Percentiles rank a stretch among this genome's conserved stretches.
phyloP scores from a whole-genome alignment of 1,284 basidiomycete species.

The Tetrapyrgos nigripes region DNA sequence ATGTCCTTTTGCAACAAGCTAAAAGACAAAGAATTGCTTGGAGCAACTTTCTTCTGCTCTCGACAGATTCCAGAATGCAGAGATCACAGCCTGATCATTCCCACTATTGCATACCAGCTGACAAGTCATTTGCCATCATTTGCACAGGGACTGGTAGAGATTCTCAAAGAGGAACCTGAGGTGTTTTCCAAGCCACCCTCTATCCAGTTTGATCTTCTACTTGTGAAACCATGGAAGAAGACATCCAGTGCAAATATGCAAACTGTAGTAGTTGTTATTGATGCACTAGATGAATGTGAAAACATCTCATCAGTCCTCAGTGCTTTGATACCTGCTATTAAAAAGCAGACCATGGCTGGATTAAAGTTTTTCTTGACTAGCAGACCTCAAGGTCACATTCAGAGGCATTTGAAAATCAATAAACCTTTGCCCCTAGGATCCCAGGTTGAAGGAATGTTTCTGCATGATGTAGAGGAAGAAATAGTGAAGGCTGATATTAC shows the following conservation, averaged over 20 bases:
- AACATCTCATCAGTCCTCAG: background rate
- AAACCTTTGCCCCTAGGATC: background rate
- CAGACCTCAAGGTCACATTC: background rate
- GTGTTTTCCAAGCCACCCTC: background rate
- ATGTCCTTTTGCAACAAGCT: too few relatives aligned
- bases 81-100: too few relatives aligned
- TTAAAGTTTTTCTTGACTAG: conserved; percentile 7
- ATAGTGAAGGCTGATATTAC: background rate
- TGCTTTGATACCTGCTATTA: background rate
- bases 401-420: background rate
- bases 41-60: background rate
- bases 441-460: background rate
- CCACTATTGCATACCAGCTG: too few relatives aligned
- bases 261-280: background rate
- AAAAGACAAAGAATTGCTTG: background rate
- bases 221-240: background rate
- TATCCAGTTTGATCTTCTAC: background rate
- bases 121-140: too few relatives aligned
- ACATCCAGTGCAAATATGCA: background rate
- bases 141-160: background rate
- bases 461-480: background rate
- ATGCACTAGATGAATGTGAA: conserved; percentile 7
- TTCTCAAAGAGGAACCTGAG: background rate
- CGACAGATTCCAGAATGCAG: too few relatives aligned
- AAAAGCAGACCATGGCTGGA: background rate